Percentiles rank a stretch among this genome's conserved stretches.
Evolutionary conservation across 768 basidiomycete species (phyloP).

Genomic region (Tricholoma hemisulphureum): DNA sequence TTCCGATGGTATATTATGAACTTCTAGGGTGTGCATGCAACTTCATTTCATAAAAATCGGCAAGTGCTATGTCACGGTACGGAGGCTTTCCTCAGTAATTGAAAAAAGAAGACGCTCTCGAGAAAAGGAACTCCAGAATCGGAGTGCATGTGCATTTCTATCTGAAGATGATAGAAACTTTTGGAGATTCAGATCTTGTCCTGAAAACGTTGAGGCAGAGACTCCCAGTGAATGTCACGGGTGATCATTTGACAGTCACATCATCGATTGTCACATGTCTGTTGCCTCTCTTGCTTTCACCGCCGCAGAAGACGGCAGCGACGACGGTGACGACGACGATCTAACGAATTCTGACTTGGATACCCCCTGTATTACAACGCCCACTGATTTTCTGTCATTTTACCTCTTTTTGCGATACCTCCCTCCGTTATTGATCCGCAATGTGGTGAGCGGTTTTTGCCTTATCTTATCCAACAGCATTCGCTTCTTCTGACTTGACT

Average conservation of each 20-base stretch:
- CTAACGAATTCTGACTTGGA: slow-evolving; percentile 9
- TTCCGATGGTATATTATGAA: background rate
- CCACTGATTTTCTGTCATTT: background rate
- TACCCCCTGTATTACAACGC: slow-evolving; percentile 2
- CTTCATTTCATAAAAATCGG: background rate
- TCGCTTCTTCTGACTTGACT: slow-evolving; percentile 10
- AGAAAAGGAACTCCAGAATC: background rate
- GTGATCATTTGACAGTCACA: slow-evolving; percentile 17
- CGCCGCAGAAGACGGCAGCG: slow-evolving; percentile 7
- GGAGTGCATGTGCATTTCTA: background rate
- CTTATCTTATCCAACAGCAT: slow-evolving; percentile 21
- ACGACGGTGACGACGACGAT: slow-evolving; percentile 8
- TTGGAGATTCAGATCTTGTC: background rate
- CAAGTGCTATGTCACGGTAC: background rate
- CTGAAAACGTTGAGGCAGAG: background rate
- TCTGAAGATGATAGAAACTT: background rate
- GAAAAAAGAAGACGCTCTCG: background rate
- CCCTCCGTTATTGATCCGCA: slow-evolving; percentile 10
- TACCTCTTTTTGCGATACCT: slow-evolving; percentile 22
- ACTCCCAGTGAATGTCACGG: slow-evolving; percentile 2
- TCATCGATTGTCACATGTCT: slow-evolving; percentile 9
- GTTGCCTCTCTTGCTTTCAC: slow-evolving; percentile 1
- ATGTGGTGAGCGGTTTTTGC: slow-evolving; percentile 28
- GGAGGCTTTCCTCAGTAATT: background rate
- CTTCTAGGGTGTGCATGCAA: background rate